These are phyloP conservation scores for Arachnomyces sp. DNA, from an alignment of 2,329 filamentous ascomycete genomes.

Conservation along the genomic window DNA sequence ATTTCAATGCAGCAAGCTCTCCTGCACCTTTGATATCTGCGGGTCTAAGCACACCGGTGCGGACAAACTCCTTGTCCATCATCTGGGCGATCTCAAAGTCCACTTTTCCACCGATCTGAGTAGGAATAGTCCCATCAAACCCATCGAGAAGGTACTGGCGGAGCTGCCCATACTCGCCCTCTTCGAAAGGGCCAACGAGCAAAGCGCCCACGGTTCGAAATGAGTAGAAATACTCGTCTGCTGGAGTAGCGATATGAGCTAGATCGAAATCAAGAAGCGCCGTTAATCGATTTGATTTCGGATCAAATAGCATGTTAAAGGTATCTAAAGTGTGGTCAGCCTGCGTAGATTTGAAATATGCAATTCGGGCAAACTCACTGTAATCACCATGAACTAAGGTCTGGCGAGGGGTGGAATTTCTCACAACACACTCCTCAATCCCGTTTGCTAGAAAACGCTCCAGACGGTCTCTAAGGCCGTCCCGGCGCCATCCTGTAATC, in stretches of 20 bases:
- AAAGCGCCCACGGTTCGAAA: slow-evolving; percentile 6
- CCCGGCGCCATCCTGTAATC: slow-evolving; percentile 24
- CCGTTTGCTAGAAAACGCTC: slow-evolving; percentile 15
- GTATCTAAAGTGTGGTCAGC: slow-evolving; percentile 9
- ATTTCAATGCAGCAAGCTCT: too few species aligned
- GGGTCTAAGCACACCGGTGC: too few species aligned
- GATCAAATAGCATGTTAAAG: slow-evolving; percentile 23
- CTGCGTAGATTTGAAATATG: neutral
- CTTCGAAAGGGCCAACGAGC: too few species aligned
- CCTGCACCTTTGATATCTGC: too few species aligned
- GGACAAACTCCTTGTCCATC: too few species aligned
- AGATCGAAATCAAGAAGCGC: slow-evolving; percentile 24
- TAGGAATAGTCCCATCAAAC: too few species aligned
- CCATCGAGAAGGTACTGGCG: too few species aligned
- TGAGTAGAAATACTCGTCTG: slow-evolving; percentile 19
- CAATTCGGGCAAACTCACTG: slow-evolving; percentile 1
- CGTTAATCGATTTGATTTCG: slow-evolving; percentile 19
- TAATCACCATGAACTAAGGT: slow-evolving; percentile 7
- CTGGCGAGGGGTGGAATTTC: too few species aligned
- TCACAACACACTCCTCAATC: too few species aligned
- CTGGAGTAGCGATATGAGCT: slow-evolving; percentile 17
- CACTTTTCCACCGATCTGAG: too few species aligned
- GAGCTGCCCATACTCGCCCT: too few species aligned
- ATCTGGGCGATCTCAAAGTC: too few species aligned
- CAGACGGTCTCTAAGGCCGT: slow-evolving; percentile 21